Conservation (phyloP, 495 filamentous ascomycete species). For the Penicillium argentinense region DNA sequence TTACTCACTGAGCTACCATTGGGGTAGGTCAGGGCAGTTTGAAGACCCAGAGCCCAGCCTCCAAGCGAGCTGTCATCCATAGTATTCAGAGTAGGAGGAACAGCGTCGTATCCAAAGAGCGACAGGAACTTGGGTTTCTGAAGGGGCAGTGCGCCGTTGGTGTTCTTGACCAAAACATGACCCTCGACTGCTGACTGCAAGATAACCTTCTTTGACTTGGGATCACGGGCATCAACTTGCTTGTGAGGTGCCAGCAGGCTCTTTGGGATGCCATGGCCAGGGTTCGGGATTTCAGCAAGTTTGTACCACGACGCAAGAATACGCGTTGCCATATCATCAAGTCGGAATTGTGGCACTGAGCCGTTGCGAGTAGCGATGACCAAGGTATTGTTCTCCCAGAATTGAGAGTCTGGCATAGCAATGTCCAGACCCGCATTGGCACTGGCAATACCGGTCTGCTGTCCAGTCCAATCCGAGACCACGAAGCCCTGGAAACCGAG, state of each 20-base stretch:
- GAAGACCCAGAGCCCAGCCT: background rate
- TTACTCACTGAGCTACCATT: background rate
- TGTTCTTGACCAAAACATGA: conserved; percentile 75
- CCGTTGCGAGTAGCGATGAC: conserved; percentile 52
- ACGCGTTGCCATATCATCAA: conserved; percentile 63
- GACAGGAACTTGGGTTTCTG: conserved; percentile 55
- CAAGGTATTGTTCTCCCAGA: conserved; percentile 45
- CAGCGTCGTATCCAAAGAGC: conserved; percentile 70
- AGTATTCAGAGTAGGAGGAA: conserved; percentile 39
- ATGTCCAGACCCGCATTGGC: conserved; percentile 61
- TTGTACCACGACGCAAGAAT: conserved; percentile 87
- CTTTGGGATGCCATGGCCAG: conserved; percentile 62
- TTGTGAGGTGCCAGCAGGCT: conserved; percentile 69
- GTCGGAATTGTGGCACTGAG: conserved; percentile 40
- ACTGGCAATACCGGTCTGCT: conserved; percentile 54
- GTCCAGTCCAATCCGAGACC: conserved; percentile 59
- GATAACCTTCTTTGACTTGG: conserved; percentile 52
- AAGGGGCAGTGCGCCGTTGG: conserved; percentile 60
- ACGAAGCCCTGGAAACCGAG: conserved; percentile 58
- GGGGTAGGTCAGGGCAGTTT: background rate
- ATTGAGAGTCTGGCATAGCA: conserved; percentile 51
- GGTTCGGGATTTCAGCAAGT: conserved; percentile 52
- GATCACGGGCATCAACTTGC: conserved; percentile 47
- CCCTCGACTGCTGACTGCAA: conserved; percentile 58
- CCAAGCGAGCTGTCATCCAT: background rate